phyloP scores from a whole-genome alignment of 2,329 filamentous ascomycete species.

The Scedosporium aurantiacum region DNA sequence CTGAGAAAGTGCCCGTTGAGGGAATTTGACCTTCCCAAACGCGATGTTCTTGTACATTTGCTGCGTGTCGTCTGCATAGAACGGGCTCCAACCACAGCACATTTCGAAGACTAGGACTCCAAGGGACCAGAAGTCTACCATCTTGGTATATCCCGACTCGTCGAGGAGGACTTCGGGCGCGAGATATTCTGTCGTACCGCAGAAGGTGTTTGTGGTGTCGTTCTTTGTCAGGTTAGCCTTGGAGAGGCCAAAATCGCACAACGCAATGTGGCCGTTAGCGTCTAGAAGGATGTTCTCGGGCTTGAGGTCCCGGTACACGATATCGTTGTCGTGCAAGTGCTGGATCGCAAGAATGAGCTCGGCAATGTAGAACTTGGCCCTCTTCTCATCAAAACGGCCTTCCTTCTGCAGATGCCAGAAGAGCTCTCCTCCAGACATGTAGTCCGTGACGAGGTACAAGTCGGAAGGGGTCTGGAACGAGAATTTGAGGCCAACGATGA shows the following conservation, averaged over 20 bases:
- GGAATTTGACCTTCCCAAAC: slow-evolving; percentile 95
- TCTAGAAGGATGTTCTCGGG: slow-evolving; percentile 96
- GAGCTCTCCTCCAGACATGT: slow-evolving; percentile 96
- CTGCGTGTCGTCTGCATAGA: slow-evolving; percentile 97
- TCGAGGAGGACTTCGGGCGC: slow-evolving; percentile 92
- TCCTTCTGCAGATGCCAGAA: slow-evolving; percentile 99
- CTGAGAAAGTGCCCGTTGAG: slow-evolving; percentile 82
- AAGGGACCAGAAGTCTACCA: slow-evolving; percentile 99
- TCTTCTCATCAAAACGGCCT: slow-evolving; percentile 84
- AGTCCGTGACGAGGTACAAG: slow-evolving; percentile 95
- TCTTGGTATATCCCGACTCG: slow-evolving; percentile 96
- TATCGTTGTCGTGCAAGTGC: slow-evolving; percentile 92
- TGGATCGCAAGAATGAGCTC: slow-evolving; percentile 92
- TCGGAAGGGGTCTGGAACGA: slow-evolving; percentile 97
- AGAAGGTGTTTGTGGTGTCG: slow-evolving; percentile 97
- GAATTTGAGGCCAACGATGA: slow-evolving; percentile 96
- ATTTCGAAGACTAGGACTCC: slow-evolving; percentile 98
- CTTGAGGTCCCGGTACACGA: slow-evolving; percentile 95
- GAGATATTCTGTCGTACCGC: slow-evolving; percentile 94
- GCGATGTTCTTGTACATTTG: slow-evolving; percentile 99
- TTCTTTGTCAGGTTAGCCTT: slow-evolving; percentile 97
- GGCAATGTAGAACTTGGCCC: slow-evolving; percentile 97
- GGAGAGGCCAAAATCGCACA: slow-evolving; percentile 94
- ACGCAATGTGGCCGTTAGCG: slow-evolving; percentile 92
- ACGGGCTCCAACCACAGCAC: slow-evolving; percentile 99